Base-by-base conservation (phyloP, 306 rosid species). In the Cyamopsis tetragonoloba region DNA sequence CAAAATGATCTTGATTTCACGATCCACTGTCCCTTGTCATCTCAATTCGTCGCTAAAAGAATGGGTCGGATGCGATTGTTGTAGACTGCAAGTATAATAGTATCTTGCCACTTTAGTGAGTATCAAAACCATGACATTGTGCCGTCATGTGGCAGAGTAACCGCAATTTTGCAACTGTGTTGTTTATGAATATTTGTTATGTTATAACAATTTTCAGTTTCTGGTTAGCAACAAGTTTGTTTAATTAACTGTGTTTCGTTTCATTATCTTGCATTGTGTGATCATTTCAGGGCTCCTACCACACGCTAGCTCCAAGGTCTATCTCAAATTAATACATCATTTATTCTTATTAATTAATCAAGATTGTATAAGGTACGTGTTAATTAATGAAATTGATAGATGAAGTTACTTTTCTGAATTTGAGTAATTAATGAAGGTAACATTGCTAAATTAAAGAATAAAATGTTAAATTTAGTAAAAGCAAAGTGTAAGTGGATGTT, bases 201-300 rank as follows among this genome's bases (percentile, higher is more conserved):
- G 0, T 37, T 42, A 2, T 26, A 5, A 3, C 11, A 35, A 28
- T 35, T 63, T 35, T 75, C 23, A 7, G 28, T n/a, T 48, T 63
- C 13, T 38, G 48, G 2, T 47, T 14, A 31, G 8, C 11, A 20
- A 11, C 37, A 4, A 12, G 68, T 56, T 43, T 65, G 50, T 14
- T 53, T 41, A 59, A 11, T 17, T n/a, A n/a, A n/a, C n/a, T n/a
- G n/a, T n/a, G n/a, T n/a, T n/a, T 27, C 28, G 13, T 4, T 66
- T 41, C 6, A 10, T 14, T 75, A 34, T 17, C 50, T 56, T 71
- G 7, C 58, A 14, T 44, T 43, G 17, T 35, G 34, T 70, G 41
- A 42, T 76, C 31, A 32, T 76, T 74, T 27, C 80, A 81, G 87
- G 74, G 80, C 76, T 83, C 83, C 72, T 74, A 58, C 31, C 32